These are phyloP conservation scores for Raphanus sativus DNA, from an alignment of 345 rosid species.

Conservation along the genomic window DNA sequence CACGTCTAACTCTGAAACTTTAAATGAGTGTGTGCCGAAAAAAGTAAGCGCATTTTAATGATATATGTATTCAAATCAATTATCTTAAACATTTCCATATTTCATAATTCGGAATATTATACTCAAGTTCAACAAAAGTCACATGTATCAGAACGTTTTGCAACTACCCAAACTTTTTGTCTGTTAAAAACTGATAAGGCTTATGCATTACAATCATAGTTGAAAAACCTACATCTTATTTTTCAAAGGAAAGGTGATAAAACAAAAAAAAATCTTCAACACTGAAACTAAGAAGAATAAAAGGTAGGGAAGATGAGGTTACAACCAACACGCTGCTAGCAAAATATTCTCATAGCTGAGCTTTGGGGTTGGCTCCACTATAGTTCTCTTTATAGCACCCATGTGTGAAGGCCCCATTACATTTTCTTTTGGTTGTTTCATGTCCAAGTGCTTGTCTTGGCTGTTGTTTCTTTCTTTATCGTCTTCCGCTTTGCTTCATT, in stretches of 20 bases:
- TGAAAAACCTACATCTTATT: neutral
- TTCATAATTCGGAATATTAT: too few relatives aligned
- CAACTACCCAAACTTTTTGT: slow-evolving; percentile 19
- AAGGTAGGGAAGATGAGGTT: slow-evolving; percentile 40
- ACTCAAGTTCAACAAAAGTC: slow-evolving; percentile 5
- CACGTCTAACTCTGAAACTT: too few relatives aligned
- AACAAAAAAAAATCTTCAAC: neutral
- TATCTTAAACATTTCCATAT: too few relatives aligned
- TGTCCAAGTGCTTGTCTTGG: slow-evolving; percentile 58
- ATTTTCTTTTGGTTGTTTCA: slow-evolving; percentile 39
- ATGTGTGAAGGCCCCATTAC: slow-evolving; percentile 83
- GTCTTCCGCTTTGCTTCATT: slow-evolving; percentile 31
- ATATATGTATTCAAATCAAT: too few relatives aligned
- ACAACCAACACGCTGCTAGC: slow-evolving; percentile 49
- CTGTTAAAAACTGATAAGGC: neutral
- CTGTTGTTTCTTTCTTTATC: slow-evolving; percentile 53
- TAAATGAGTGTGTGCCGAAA: too few relatives aligned
- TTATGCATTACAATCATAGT: neutral
- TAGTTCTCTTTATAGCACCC: slow-evolving; percentile 51
- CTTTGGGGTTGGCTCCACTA: slow-evolving; percentile 58
- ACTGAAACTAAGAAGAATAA: slow-evolving; percentile 23
- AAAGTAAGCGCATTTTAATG: too few relatives aligned
- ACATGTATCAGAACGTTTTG: slow-evolving; percentile 30
- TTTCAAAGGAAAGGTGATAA: neutral
- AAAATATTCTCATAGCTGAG: slow-evolving; percentile 45